These are phyloP conservation scores for Aspergillus amoenus DNA, from an alignment of 2,329 filamentous ascomycete species.

Conservation along the genomic window DNA sequence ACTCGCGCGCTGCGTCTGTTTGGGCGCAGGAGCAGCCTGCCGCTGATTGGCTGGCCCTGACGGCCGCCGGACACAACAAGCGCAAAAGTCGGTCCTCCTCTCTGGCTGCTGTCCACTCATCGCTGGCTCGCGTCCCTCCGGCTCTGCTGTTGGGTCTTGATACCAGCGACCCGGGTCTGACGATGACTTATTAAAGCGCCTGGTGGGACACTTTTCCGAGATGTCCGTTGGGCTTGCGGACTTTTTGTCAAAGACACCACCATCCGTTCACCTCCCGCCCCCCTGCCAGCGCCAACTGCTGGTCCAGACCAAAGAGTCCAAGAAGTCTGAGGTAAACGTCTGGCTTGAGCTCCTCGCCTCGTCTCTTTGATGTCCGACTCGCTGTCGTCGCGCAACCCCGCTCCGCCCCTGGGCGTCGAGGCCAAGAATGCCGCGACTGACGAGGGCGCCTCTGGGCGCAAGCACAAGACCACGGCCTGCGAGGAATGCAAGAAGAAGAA, in stretches of 20 bases:
- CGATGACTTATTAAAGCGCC: background rate
- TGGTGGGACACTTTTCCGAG: slow-evolving; percentile 3
- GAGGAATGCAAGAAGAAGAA: slow-evolving; percentile 24
- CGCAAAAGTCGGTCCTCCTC: background rate
- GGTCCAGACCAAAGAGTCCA: background rate
- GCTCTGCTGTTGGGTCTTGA: background rate
- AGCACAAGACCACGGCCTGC: slow-evolving; percentile 27
- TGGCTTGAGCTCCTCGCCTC: background rate
- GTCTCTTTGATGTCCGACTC: slow-evolving; percentile 20
- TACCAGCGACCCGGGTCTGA: background rate
- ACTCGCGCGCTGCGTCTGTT: too few species aligned
- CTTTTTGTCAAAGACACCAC: background rate
- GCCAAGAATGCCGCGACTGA: slow-evolving; percentile 8
- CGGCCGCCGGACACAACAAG: background rate
- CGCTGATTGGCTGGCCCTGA: background rate
- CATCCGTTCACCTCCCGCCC: background rate
- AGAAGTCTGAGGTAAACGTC: background rate
- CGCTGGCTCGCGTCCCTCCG: background rate
- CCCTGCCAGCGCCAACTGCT: background rate
- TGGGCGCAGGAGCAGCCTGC: too few species aligned
- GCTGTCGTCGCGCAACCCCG: slow-evolving; percentile 12
- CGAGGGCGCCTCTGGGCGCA: slow-evolving; percentile 16
- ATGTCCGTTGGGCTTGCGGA: background rate
- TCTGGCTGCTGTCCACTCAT: background rate
- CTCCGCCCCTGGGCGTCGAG: slow-evolving; percentile 11